Evolutionary conservation across 202 grass and related monocot species (phyloP).

Genomic region (Hordeum pubiflorum): DNA sequence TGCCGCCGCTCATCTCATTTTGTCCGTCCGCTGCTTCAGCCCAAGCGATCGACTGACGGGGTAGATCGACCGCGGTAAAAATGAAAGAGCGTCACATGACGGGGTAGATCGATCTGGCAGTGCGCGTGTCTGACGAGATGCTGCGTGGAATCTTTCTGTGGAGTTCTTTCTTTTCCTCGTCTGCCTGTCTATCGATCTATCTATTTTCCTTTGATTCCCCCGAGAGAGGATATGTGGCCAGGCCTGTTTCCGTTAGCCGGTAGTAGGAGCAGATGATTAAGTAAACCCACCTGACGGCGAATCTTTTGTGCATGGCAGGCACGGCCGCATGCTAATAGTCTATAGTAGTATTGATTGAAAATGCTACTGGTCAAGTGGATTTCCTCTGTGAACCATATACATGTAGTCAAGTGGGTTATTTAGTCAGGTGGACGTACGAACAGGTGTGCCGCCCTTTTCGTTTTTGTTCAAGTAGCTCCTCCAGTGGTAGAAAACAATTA

Average conservation of each 20-base stretch:
- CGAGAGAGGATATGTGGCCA: constrained; percentile 27
- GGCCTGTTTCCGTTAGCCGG: constrained; percentile 12
- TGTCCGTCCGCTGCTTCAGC: background rate
- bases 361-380: background rate
- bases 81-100: no score
- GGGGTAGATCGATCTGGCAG: no score
- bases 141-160: constrained; percentile 23
- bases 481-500: background rate
- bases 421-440: background rate
- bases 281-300: constrained; percentile 19
- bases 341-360: background rate
- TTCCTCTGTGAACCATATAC: no score
- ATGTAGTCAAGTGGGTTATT: background rate
- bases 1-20: no score
- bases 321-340: background rate
- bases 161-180: background rate
- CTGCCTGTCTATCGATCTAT: background rate
- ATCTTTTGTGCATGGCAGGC: constrained; percentile 27
- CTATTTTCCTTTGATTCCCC: background rate
- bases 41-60: no score
- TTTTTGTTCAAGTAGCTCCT: background rate
- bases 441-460: background rate
- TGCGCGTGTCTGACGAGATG: constrained; percentile 18
- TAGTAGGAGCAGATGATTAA: background rate
- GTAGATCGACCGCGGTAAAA: no score